These are phyloP conservation scores for Tylopilus sp. DNA, from an alignment of 1,284 basidiomycete species.

Conservation along the genomic window DNA sequence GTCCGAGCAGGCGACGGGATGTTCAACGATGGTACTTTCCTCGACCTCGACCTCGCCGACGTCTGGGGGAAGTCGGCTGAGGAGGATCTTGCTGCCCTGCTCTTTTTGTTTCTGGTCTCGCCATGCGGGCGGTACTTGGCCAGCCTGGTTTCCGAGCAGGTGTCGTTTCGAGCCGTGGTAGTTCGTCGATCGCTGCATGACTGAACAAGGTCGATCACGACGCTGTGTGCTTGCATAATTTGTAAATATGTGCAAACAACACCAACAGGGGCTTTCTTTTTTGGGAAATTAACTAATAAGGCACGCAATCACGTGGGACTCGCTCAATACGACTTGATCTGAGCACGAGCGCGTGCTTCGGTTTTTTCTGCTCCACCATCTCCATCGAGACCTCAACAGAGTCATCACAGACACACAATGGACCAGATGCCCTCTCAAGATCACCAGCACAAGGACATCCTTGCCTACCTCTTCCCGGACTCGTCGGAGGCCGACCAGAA, in stretches of 20 bases:
- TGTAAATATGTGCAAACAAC: constrained; percentile 16
- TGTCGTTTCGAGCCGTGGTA: constrained; percentile 54
- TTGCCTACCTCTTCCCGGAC: constrained; percentile 41
- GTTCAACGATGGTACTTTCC: constrained; percentile 40
- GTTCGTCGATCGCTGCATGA: constrained; percentile 19
- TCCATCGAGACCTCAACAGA: not conserved
- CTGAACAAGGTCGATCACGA: not conserved
- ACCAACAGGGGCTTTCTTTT: not conserved
- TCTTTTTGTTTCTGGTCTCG: constrained; percentile 36
- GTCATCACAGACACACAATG: constrained; percentile 10
- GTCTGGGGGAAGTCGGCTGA: constrained; percentile 64
- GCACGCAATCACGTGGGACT: not conserved
- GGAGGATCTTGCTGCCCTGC: constrained; percentile 61
- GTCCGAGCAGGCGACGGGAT: constrained; percentile 5
- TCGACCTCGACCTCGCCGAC: constrained; percentile 65
- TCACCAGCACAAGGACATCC: constrained; percentile 40
- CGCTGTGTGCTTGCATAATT: not conserved
- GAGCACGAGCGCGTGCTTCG: constrained; percentile 8
- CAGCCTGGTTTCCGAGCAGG: constrained; percentile 52
- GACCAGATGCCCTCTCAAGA: constrained; percentile 31
- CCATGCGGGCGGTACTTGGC: constrained; percentile 58
- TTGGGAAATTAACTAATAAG: not conserved
- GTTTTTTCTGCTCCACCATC: constrained; percentile 8
- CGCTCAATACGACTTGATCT: constrained; percentile 4
- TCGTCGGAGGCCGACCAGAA: constrained; percentile 19